These are phyloP conservation scores for Candida krabiensis DNA, from an alignment of 805 yeast species.

Conservation along the genomic window DNA sequence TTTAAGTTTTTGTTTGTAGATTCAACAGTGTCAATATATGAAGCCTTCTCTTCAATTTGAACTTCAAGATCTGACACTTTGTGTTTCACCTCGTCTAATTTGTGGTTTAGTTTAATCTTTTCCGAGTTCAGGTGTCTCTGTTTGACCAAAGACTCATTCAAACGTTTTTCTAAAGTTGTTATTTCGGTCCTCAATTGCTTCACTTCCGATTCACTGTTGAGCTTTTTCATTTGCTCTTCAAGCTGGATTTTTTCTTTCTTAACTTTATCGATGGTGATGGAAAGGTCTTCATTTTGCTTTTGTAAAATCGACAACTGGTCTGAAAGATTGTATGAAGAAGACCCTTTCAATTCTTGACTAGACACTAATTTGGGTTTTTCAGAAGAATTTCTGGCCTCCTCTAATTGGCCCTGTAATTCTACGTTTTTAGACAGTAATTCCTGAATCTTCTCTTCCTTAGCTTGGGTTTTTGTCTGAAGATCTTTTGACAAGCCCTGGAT, in stretches of 20 bases:
- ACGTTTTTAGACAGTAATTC: not conserved
- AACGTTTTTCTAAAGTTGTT: slow-evolving; percentile 5
- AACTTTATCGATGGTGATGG: not conserved
- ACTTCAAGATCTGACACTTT: slow-evolving; percentile 20
- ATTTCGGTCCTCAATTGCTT: slow-evolving; percentile 4
- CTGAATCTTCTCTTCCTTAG: slow-evolving; percentile 22
- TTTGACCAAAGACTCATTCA: slow-evolving; percentile 14
- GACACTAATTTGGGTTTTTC: no score
- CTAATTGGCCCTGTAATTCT: not conserved
- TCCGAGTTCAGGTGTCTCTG: slow-evolving; percentile 19
- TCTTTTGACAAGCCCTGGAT: slow-evolving; percentile 10
- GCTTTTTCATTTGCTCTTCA: not conserved
- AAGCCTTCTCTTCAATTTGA: slow-evolving; percentile 9
- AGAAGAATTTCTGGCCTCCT: no score
- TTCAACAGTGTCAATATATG: slow-evolving; percentile 34
- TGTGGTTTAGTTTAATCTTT: slow-evolving; percentile 31
- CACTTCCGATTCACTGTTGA: slow-evolving; percentile 1
- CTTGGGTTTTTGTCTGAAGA: slow-evolving; percentile 1
- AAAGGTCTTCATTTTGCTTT: not conserved
- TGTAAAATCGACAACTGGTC: not conserved
- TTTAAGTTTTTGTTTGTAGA: slow-evolving; percentile 44
- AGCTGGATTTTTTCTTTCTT: not conserved
- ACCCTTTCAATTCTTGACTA: no score
- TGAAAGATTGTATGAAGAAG: no score
- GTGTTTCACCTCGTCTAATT: slow-evolving; percentile 37